Conservation (phyloP, 2,329 filamentous ascomycete genomes). For the Fusarium scirpi region DNA sequence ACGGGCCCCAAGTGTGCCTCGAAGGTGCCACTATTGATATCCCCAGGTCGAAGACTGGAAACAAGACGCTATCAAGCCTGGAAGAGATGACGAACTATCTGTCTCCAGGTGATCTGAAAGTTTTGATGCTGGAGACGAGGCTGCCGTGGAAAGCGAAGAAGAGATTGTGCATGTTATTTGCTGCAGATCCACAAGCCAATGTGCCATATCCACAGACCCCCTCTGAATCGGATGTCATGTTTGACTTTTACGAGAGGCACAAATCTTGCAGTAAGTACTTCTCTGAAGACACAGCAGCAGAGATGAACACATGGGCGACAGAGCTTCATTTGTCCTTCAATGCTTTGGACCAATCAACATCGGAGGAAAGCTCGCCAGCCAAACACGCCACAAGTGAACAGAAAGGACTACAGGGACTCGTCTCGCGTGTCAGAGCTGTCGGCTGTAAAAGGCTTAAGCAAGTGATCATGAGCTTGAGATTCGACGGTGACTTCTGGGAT, state of each 20-base stretch:
- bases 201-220: neutral
- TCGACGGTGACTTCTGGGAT: neutral
- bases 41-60: neutral
- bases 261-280: neutral
- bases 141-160: neutral
- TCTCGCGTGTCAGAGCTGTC: neutral
- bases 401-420: fast-evolving
- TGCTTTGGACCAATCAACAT: neutral
- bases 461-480: neutral
- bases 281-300: neutral
- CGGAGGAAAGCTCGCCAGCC: fast-evolving
- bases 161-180: fast-evolving
- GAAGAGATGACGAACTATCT: too few species aligned
- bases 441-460: neutral
- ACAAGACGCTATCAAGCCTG: neutral
- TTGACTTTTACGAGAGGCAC: neutral
- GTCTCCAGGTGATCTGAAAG: too few species aligned
- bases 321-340: slow-evolving; percentile 1
- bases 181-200: fast-evolving
- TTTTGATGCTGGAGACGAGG: neutral
- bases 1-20: too few species aligned
- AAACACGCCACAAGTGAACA: fast-evolving
- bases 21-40: too few species aligned
- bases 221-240: fast-evolving
- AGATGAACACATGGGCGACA: neutral